phyloP scores from a whole-genome alignment of 2,329 filamentous ascomycete genomes.

The Microdochium nivale region DNA sequence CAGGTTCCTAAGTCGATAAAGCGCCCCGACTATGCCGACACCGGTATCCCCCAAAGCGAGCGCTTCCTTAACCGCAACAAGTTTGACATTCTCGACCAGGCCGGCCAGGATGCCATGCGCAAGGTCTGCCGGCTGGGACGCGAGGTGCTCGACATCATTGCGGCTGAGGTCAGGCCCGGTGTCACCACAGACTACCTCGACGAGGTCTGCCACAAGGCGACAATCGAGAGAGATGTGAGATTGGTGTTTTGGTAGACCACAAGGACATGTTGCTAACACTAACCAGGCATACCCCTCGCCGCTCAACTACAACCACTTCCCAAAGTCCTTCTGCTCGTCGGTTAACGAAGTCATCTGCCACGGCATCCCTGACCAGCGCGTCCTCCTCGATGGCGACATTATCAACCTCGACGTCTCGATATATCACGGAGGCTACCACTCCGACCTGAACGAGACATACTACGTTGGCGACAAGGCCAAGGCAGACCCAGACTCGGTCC shows the following conservation, averaged over 20 bases:
- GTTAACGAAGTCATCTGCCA: conserved; percentile 98
- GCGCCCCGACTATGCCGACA: conserved; percentile 78
- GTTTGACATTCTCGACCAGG: conserved; percentile 71
- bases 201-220: conserved; percentile 89
- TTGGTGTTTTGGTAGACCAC: not conserved
- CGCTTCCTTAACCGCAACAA: conserved; percentile 64
- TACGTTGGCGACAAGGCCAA: conserved; percentile 87
- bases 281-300: conserved; percentile 84
- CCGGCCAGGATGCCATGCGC: conserved; percentile 81
- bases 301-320: conserved; percentile 91
- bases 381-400: conserved; percentile 86
- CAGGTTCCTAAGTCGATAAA: conserved; percentile 71
- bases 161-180: conserved; percentile 74
- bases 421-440: conserved; percentile 92
- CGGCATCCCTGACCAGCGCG: conserved; percentile 87
- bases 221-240: conserved; percentile 81
- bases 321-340: conserved; percentile 96
- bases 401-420: conserved; percentile 94
- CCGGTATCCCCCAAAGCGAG: conserved; percentile 63
- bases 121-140: conserved; percentile 81
- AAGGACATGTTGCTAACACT: conserved; percentile 4
- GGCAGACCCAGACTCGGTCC: conserved; percentile 76
- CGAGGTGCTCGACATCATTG: conserved; percentile 89
- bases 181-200: conserved; percentile 95
- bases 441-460: conserved; percentile 96